Evolutionary conservation across 306 rosid genomes (phyloP).

Genomic region (Lathyrus sativus): DNA sequence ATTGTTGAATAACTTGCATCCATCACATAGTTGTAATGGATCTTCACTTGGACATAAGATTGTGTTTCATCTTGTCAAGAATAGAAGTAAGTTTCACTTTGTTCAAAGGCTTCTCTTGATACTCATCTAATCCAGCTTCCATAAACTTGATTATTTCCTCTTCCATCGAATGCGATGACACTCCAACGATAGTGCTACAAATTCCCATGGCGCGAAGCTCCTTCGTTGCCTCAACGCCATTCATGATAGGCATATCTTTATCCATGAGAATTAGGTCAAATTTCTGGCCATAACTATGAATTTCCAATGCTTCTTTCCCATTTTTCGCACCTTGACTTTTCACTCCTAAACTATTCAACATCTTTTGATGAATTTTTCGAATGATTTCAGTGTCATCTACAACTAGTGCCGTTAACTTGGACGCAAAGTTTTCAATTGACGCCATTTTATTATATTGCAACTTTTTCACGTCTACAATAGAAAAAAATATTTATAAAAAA

Average conservation of each 20-base stretch:
- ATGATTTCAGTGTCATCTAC: constrained; percentile 62
- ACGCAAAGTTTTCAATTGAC: background rate
- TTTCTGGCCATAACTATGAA: constrained; percentile 52
- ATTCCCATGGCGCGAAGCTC: constrained; percentile 71
- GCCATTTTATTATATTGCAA: constrained; percentile 24
- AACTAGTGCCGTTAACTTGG: constrained; percentile 59
- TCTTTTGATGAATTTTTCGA: constrained; percentile 53
- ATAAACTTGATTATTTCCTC: constrained; percentile 48
- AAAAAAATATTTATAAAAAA: background rate
- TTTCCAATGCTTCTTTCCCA: constrained; percentile 79
- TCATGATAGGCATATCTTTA: constrained; percentile 87
- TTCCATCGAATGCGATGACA: constrained; percentile 52
- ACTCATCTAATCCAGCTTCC: constrained; percentile 76
- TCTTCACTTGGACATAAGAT: background rate
- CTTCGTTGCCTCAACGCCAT: constrained; percentile 87
- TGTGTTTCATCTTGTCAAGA: constrained; percentile 43
- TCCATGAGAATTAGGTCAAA: constrained; percentile 93
- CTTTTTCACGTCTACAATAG: constrained; percentile 8
- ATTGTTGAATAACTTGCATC: background rate
- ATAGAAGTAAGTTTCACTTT: constrained; percentile 52
- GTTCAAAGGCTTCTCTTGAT: constrained; percentile 72
- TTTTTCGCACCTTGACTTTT: constrained; percentile 54
- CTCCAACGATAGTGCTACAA: constrained; percentile 67
- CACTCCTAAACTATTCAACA: constrained; percentile 58
- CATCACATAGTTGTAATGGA: background rate